Conservation (phyloP, 2,329 filamentous ascomycete genomes). For the Beauveria brongniartii region DNA sequence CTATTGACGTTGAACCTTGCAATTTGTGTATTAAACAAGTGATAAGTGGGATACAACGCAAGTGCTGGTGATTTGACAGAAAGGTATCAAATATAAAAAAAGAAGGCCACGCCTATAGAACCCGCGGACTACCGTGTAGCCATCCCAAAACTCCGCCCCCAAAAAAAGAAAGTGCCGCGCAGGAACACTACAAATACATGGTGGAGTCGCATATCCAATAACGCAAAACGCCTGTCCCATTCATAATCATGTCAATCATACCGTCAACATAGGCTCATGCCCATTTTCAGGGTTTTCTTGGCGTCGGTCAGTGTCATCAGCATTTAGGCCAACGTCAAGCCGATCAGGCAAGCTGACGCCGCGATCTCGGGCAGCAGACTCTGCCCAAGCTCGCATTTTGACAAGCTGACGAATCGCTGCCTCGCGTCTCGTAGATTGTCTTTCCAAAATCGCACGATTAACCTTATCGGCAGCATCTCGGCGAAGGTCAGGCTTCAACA, state of each 20-base stretch:
- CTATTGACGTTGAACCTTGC: neutral
- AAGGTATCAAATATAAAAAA: neutral
- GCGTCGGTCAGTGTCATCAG: conserved; percentile 27
- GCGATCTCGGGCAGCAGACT: conserved; percentile 46
- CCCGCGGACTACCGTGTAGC: neutral
- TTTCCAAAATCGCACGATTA: conserved; percentile 77
- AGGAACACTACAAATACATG: neutral
- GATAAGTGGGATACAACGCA: neutral
- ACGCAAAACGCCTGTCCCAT: conserved; percentile 5
- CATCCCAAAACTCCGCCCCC: conserved; percentile 3
- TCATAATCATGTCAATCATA: conserved; percentile 24
- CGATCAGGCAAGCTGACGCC: conserved; percentile 24
- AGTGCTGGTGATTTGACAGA: neutral
- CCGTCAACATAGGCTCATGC: conserved; percentile 46
- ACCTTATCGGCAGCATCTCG: conserved; percentile 79
- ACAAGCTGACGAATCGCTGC: conserved; percentile 77
- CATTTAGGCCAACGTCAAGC: conserved; percentile 29
- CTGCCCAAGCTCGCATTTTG: conserved; percentile 77
- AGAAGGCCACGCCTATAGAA: neutral
- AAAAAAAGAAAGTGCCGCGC: neutral
- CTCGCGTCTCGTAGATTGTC: conserved; percentile 65
- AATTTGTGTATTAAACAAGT: neutral
- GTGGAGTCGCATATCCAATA: conserved; percentile 13
- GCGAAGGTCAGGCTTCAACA: conserved; percentile 73
- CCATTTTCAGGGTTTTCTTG: conserved; percentile 28